These are phyloP conservation scores for Penstemon barbatus DNA, from an alignment of 257 asterid genomes.

Conservation along the genomic window DNA sequence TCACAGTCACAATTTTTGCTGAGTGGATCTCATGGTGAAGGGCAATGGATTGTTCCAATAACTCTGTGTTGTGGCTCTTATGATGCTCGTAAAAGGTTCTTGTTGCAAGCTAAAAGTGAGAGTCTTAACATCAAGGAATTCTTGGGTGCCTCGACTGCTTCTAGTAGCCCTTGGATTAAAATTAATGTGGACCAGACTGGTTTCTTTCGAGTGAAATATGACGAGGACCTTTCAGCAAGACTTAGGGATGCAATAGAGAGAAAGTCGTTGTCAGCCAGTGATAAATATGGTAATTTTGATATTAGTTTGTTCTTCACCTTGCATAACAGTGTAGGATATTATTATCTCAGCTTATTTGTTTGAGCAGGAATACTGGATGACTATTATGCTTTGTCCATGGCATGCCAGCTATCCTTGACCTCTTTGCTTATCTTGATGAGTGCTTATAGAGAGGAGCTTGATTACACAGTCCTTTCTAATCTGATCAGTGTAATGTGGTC, in stretches of 20 bases:
- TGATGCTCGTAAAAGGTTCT: conserved; percentile 64
- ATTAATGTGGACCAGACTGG: conserved; percentile 83
- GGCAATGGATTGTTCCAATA: conserved; percentile 92
- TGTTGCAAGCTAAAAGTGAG: conserved; percentile 68
- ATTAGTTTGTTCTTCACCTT: conserved; percentile 7
- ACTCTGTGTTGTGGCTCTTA: conserved; percentile 76
- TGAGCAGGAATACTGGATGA: conserved; percentile 88
- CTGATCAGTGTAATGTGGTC: conserved; percentile 65
- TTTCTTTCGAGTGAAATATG: conserved; percentile 87
- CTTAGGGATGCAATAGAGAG: conserved; percentile 82
- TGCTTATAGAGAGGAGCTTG: conserved; percentile 80
- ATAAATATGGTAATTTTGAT: conserved; percentile 63
- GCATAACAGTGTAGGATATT: background rate
- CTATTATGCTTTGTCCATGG: conserved; percentile 76
- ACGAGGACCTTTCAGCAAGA: conserved; percentile 73
- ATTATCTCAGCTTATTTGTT: conserved; percentile 30
- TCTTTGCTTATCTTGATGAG: conserved; percentile 85
- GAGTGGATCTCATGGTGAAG: conserved; percentile 78
- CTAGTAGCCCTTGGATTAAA: conserved; percentile 70
- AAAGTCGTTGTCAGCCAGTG: conserved; percentile 66
- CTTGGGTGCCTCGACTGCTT: conserved; percentile 45
- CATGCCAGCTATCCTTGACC: conserved; percentile 73
- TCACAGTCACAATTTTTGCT: conserved; percentile 78
- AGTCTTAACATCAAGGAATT: conserved; percentile 60
- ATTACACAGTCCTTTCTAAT: conserved; percentile 76